Base-by-base conservation (phyloP, 441 rosid genomes). In the Gossypium schwendimanii region DNA sequence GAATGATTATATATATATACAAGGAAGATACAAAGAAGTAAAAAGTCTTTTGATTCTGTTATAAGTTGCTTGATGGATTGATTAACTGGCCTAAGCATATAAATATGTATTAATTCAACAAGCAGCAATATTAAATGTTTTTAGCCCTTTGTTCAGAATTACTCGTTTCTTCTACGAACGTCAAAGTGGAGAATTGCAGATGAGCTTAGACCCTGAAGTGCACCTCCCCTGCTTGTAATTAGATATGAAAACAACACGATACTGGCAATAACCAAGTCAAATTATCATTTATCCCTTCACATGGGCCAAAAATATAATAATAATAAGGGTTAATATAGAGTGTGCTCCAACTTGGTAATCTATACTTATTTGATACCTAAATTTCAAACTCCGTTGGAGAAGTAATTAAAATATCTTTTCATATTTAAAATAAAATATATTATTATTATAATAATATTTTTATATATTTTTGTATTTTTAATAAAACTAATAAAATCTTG, bases 1-100 rank as follows among this genome's bases (percentile, higher is more conserved):
- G 61, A 58, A 54, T 50, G 54, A 41, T 71, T 21, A 18, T n/a
- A 90, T 15, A 50, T 15, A 59, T 11, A 63, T 58, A 41, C 1
- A 24, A 2, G 14, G 12, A 44, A 44, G 28, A 23, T 23, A 47
- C 10, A 24, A 5, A 6, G 11, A 11, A 52, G 57, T 17, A 6
- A 15, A 15, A 2, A 17, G 11, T 17, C 23, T 52, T 52, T n/a
- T 52, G 7, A 52, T 17, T 52, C 20, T 52, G 57, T 18, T 53
- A 18, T 53, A 64, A 12, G 69, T 20, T 21, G 54, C 54, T 44
- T 44, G 54, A 64, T 64, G 18, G 1, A 14, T 17, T 15, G 1
- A 36, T 10, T 7, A 15, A 18, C 14, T 39, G 68, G 26, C 45
- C 3, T 15, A 61, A 33, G 23, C 21, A 7, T 61, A 61, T n/a